These are phyloP conservation scores for Crassisporium funariophilum DNA, from an alignment of 768 basidiomycete species.

Conservation along the genomic window DNA sequence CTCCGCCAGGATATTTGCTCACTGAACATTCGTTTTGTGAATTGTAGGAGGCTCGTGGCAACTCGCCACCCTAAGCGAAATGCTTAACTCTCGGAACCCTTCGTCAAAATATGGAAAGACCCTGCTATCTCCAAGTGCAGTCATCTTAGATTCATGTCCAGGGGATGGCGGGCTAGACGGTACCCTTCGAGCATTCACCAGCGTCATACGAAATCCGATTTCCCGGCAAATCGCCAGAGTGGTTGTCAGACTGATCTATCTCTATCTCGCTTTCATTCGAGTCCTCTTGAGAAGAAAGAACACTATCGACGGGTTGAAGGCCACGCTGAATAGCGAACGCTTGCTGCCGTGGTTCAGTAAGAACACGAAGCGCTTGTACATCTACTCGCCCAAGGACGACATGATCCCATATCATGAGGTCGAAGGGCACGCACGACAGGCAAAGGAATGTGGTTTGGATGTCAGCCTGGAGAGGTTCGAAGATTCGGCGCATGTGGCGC, in stretches of 20 bases:
- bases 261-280: slow-evolving; percentile 17
- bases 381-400: slow-evolving; percentile 46
- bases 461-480: slow-evolving; percentile 40
- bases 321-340: slow-evolving; percentile 24
- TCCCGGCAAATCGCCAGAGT: slow-evolving; percentile 23
- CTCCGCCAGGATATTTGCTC: too few relatives aligned
- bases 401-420: slow-evolving; percentile 40
- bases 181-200: slow-evolving; percentile 33
- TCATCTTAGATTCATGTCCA: slow-evolving; percentile 51
- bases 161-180: slow-evolving; percentile 32
- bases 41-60: slow-evolving; percentile 42
- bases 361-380: slow-evolving; percentile 43
- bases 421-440: slow-evolving; percentile 35
- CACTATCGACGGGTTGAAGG: slow-evolving; percentile 28
- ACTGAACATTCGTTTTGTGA: neutral
- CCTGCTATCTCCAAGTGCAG: slow-evolving; percentile 26
- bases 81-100: slow-evolving; percentile 27
- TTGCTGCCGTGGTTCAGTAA: slow-evolving; percentile 44
- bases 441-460: slow-evolving; percentile 32
- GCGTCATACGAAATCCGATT: slow-evolving; percentile 31
- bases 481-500: slow-evolving; percentile 46
- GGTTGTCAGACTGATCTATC: slow-evolving; percentile 32
- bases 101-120: slow-evolving; percentile 4
- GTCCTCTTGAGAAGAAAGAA: slow-evolving; percentile 24
- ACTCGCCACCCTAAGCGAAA: slow-evolving; percentile 34